A percentile compares a stretch with the other conserved stretches of the same genome.
phyloP scores from a whole-genome alignment of 1,284 basidiomycete species.

The Rhodotorula sp. region DNA sequence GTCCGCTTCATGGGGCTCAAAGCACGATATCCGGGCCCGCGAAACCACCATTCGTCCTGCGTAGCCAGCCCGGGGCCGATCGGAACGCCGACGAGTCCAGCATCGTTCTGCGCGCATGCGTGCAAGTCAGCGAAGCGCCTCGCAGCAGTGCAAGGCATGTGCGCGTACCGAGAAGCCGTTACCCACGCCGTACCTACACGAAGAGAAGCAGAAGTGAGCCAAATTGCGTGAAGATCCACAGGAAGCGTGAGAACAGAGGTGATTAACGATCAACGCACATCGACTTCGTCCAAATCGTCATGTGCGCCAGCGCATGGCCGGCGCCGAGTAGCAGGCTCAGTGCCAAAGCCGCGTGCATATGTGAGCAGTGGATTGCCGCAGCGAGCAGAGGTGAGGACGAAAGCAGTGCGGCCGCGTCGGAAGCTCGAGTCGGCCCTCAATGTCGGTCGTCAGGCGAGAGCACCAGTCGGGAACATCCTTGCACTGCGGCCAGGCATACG shows the following conservation, averaged over 20 bases:
- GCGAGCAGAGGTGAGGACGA: not conserved
- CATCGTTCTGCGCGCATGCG: not conserved
- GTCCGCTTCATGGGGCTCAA: conserved; percentile 3
- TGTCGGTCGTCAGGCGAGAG: no score
- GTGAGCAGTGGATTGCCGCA: not conserved
- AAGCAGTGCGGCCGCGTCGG: no score
- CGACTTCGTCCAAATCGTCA: conserved; percentile 12
- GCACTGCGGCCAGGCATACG: no score
- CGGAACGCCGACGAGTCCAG: conserved; percentile 20
- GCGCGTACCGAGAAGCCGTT: not conserved
- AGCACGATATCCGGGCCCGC: conserved; percentile 25
- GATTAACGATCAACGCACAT: not conserved
- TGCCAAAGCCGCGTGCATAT: not conserved
- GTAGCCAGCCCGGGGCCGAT: conserved; percentile 23
- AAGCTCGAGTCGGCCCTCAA: no score
- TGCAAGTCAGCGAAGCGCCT: not conserved
- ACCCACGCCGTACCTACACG: conserved; percentile 28
- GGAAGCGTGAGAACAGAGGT: no score
- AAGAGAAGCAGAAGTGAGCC: no score
- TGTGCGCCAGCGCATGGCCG: conserved; percentile 8
- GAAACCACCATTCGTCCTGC: conserved; percentile 18
- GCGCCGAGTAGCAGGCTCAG: not conserved
- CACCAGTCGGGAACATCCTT: no score
- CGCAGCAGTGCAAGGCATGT: not conserved
- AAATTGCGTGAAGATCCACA: not conserved